Conservation (phyloP, 1,284 basidiomycete species). For the Rhodofomes roseus region DNA sequence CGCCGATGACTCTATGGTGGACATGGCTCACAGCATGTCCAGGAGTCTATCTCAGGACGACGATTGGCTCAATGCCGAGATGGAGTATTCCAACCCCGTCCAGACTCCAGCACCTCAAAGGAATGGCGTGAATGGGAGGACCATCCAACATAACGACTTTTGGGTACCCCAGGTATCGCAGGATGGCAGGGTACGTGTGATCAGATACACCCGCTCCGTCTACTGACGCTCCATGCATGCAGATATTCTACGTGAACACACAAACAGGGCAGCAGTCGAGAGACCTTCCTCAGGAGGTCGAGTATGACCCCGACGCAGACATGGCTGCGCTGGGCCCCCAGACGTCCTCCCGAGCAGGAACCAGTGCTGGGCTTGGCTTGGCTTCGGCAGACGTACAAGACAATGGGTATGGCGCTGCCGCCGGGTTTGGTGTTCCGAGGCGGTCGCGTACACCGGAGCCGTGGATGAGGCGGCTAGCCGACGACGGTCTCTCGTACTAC, state of each 20-base stretch:
- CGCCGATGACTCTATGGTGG: constrained; percentile 37
- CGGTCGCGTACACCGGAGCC: constrained; percentile 66
- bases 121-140: constrained; percentile 13
- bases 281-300: constrained; percentile 77
- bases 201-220: not conserved
- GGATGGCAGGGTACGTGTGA: constrained; percentile 63
- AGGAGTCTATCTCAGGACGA: constrained; percentile 32
- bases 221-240: constrained; percentile 3
- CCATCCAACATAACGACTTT: constrained; percentile 59
- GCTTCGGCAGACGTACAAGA: constrained; percentile 15
- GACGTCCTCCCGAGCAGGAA: constrained; percentile 50
- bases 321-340: constrained; percentile 54
- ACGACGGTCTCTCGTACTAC: constrained; percentile 82
- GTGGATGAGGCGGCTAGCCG: constrained; percentile 77
- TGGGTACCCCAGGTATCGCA: constrained; percentile 75
- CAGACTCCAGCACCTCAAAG: constrained; percentile 6
- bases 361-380: constrained; percentile 48
- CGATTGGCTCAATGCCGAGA: constrained; percentile 26
- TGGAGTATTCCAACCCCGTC: constrained; percentile 14
- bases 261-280: constrained; percentile 84
- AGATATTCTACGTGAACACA: constrained; percentile 95
- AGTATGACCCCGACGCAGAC: constrained; percentile 57
- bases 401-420: constrained; percentile 29
- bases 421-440: constrained; percentile 59
- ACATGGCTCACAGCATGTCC: constrained; percentile 49